Evolutionary conservation across 2,329 filamentous ascomycete species (phyloP), one percentile per base, ranked within the genome.

Genomic region (Botrytis aclada): DNA sequence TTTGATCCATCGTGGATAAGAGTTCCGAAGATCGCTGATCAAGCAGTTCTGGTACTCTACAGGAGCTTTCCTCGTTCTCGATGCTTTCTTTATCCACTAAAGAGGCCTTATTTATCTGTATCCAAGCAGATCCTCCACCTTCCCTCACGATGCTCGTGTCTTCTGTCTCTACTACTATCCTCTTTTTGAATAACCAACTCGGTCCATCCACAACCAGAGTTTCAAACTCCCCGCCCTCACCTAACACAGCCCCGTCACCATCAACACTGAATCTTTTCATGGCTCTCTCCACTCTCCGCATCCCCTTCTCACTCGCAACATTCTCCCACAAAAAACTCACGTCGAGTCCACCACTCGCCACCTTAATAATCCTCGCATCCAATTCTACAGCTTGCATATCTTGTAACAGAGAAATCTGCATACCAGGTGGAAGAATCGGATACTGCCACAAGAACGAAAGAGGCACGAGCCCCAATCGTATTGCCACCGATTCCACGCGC

Each of bases 221-320:
- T 86, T 98, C 96, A 82, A 97, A 98, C 84, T 98, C 96, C 5
- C 96, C 96, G 9, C 96, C 96, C 81, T 98, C 96, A 1, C 96
- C 96, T 29, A 98, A 83, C 16, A 95, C 89, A 14, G 93, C 92
- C 0, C 93, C 94, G 75, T 86, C 84, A 74, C 88, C 84, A 79
- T 83, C 84, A 74, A 86, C 83, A 62, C 92, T 92, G 82, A 97
- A 97, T 75, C 89, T 87, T 67, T 85, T 83, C 80, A 93, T 86
- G 1, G 89, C 85, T 58, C 81, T 83, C 78, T 85, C 84, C 62
- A 90, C 80, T 70, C 84, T 83, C 56, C 79, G 80, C 61, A 86
- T 84, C 9, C 86, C 87, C 37, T 79, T 80, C 7, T 82, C 78
- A 78, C 88, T 87, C 4, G 92, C 89, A 29, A 97, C 92, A 83